Evolutionary conservation across 1,139 yeast species (phyloP).

Genomic region (Yamadazyma diospyri): DNA sequence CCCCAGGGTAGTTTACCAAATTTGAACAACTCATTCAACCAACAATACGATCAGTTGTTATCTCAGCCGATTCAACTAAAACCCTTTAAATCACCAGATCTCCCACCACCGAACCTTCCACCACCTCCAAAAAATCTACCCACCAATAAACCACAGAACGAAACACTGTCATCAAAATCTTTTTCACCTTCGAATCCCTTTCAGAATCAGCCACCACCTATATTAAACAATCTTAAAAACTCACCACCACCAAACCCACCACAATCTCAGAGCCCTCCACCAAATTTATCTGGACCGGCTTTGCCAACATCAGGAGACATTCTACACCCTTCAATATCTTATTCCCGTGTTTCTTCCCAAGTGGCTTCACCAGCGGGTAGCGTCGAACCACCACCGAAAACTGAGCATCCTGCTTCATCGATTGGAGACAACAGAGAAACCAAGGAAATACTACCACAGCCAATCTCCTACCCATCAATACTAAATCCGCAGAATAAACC

Average conservation of each 20-base stretch:
- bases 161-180: neutral
- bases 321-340: no score
- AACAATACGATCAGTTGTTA: conserved; percentile 8
- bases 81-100: neutral
- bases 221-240: neutral
- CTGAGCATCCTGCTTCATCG: no score
- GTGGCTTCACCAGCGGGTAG: neutral
- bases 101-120: no score
- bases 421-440: neutral
- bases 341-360: no score
- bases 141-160: no score
- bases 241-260: neutral
- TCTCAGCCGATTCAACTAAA: conserved; percentile 5
- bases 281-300: neutral
- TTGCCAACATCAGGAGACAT: no score
- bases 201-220: neutral
- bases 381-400: neutral
- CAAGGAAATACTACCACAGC: neutral
- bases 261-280: neutral
- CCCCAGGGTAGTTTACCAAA: conserved; percentile 1
- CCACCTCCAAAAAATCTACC: neutral
- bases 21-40: conserved; percentile 3
- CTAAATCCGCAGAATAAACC: neutral
- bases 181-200: neutral
- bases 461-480: neutral